phyloP scores from a whole-genome alignment of 768 basidiomycete species.

The Collybia sp. region DNA sequence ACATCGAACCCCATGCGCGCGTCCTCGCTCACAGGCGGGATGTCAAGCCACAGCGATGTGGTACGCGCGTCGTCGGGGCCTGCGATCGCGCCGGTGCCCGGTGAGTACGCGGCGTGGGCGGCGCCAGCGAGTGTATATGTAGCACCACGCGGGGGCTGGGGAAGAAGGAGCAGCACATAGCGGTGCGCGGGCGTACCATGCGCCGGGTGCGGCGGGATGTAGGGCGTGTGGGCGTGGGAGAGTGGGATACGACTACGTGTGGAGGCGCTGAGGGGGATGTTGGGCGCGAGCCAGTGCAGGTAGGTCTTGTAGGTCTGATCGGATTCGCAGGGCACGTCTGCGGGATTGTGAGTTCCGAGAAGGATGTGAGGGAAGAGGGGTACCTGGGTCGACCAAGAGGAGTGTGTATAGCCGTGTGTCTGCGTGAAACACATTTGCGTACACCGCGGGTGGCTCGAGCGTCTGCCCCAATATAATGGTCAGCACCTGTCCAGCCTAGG shows the following conservation, averaged over 20 bases:
- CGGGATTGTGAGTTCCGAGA: constrained; percentile 3
- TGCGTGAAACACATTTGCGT: constrained; percentile 75
- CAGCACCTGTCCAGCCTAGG: neutral
- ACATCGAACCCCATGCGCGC: constrained; percentile 62
- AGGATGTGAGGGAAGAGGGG: constrained; percentile 5
- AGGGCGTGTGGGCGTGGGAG: constrained; percentile 58
- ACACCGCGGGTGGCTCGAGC: constrained; percentile 54
- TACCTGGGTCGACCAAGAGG: constrained; percentile 84
- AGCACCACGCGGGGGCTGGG: constrained; percentile 46
- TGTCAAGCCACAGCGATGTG: constrained; percentile 34
- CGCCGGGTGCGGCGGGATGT: constrained; percentile 91
- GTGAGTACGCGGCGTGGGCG: constrained; percentile 20
- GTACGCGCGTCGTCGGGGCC: constrained; percentile 14
- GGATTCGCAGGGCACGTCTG: constrained; percentile 80
- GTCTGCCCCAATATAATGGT: constrained; percentile 40
- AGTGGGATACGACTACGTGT: constrained; percentile 34
- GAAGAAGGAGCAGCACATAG: constrained; percentile 73
- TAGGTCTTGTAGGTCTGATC: constrained; percentile 63
- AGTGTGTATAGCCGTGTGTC: constrained; percentile 84
- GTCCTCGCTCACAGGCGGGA: constrained; percentile 39
- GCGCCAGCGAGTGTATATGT: no score
- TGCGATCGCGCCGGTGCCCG: constrained; percentile 28
- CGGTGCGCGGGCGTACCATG: constrained; percentile 89
- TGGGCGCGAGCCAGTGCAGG: constrained; percentile 86
- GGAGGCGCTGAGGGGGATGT: constrained; percentile 71